Evolutionary conservation across 257 asterid genomes (phyloP), one percentile per base, ranked within the genome.

Genomic region (Paraleonurus japonicus): DNA sequence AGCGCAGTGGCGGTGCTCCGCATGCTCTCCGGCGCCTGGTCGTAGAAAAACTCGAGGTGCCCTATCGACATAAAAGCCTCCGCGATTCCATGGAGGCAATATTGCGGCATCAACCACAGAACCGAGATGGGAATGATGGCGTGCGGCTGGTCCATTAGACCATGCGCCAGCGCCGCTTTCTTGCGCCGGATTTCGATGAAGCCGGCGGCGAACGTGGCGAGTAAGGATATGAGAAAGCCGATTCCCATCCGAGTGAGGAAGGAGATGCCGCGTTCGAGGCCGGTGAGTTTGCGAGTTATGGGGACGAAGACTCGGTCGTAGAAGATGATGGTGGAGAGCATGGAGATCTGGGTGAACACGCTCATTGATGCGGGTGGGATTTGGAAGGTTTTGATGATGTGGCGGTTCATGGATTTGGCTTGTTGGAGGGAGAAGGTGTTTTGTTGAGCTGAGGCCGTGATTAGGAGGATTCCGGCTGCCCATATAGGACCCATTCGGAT

Each of bases 21-120:
- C 97, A 91, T 89, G 58, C 97, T 89, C 80, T 91, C 96, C 23
- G 97, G 96, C 24, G 92, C 76, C 78, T 91, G 97, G 63, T 91
- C 96, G 37, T 85, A 89, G 73, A 91, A 83, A 61, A 91, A 91
- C 81, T 91, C 96, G 2, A 89, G 77, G 17, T 87, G 96, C 10
- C 96, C 95, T 53, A 91, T 86, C 20, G 95, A 89, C 95, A 86
- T 89, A 70, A 89, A 91, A 0, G 96, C 91, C 59, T 91, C 97
- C 8, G 96, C 97, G 0, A 86, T 53, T 11, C 97, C 96, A 45
- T 91, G 91, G 10, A 91, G 75, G 59, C 83, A 79, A 35, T 91
- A 91, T 27, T 89, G 96, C 0, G 96, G 97, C 68, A 70, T 80
- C 4, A 91, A 80, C 96, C 95, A 92, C 7, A 87, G 75, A 0